phyloP scores from a whole-genome alignment of 495 filamentous ascomycete genomes.

The Neurospora sp. region DNA sequence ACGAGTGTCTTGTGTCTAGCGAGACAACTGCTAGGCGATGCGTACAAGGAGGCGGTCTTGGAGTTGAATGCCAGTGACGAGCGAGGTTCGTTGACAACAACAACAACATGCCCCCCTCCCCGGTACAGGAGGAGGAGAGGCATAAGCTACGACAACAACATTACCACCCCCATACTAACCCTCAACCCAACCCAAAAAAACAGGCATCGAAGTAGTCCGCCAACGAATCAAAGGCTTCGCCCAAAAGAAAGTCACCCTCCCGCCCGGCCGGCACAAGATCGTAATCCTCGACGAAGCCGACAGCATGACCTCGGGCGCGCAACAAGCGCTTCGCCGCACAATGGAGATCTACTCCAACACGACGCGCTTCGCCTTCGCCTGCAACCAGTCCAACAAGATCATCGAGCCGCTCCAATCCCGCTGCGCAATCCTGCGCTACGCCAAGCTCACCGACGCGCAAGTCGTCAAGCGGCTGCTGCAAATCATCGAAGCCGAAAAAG shows the following conservation, averaged over 20 bases:
- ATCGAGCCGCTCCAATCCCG: conserved; percentile 96
- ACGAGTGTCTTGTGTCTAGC: conserved; percentile 92
- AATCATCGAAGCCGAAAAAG: conserved; percentile 80
- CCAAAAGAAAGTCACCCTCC: conserved; percentile 97
- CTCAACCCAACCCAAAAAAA: not conserved
- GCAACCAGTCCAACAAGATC: conserved; percentile 98
- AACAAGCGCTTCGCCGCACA: conserved; percentile 88
- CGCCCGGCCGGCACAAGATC: conserved; percentile 82
- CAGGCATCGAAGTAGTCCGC: conserved; percentile 94
- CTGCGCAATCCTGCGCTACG: conserved; percentile 92
- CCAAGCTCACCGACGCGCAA: conserved; percentile 83
- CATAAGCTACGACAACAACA: not conserved
- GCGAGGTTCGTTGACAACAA: conserved; percentile 45
- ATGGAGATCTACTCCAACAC: conserved; percentile 99
- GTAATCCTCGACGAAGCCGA: conserved; percentile 98
- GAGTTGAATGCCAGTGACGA: conserved; percentile 96
- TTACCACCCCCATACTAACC: not conserved
- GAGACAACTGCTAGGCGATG: conserved; percentile 79
- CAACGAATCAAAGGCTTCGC: conserved; percentile 98
- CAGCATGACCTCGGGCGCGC: conserved; percentile 92
- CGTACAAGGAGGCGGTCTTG: conserved; percentile 95
- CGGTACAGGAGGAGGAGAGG: not conserved
- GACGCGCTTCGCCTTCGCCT: conserved; percentile 95
- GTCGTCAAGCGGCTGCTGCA: conserved; percentile 83
- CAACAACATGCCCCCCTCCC: not conserved